A percentile compares a stretch with the other conserved stretches of the same genome.
These are phyloP conservation scores for Cydonia oblonga DNA, from an alignment of 331 rosid genomes.

Conservation along the genomic window DNA sequence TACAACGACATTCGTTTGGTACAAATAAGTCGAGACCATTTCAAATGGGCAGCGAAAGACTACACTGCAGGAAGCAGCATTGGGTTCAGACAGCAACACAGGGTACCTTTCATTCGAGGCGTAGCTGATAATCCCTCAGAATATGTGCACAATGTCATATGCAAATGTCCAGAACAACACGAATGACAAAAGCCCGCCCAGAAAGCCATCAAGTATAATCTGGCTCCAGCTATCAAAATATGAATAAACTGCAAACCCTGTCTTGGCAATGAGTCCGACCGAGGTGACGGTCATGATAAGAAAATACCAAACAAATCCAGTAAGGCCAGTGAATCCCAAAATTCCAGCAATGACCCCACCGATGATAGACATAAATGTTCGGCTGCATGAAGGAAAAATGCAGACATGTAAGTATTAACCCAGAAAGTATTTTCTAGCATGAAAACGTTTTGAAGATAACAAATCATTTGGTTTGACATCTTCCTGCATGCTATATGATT, in stretches of 20 bases:
- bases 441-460: not conserved
- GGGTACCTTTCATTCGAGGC: constrained; percentile 1
- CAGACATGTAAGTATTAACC: not conserved
- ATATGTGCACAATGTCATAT: constrained; percentile 83
- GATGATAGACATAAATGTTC: constrained; percentile 84
- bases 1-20: not conserved
- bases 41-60: not conserved
- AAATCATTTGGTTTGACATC: not conserved
- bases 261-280: constrained; percentile 27
- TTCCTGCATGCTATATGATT: not conserved
- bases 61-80: not conserved
- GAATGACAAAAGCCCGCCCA: constrained; percentile 60
- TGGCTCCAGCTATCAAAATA: constrained; percentile 53
- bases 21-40: too few relatives aligned
- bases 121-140: constrained; percentile 34
- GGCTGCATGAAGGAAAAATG: constrained; percentile 41
- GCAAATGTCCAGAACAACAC: constrained; percentile 93
- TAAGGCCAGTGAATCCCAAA: constrained; percentile 67
- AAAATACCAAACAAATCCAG: constrained; percentile 47
- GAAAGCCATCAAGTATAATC: constrained; percentile 43
- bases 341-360: constrained; percentile 94
- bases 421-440: not conserved
- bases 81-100: not conserved
- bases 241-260: constrained; percentile 37
- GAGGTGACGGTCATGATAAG: constrained; percentile 52